These are phyloP conservation scores for Phialophora tarda DNA, from an alignment of 2,329 filamentous ascomycete species.

Conservation along the genomic window DNA sequence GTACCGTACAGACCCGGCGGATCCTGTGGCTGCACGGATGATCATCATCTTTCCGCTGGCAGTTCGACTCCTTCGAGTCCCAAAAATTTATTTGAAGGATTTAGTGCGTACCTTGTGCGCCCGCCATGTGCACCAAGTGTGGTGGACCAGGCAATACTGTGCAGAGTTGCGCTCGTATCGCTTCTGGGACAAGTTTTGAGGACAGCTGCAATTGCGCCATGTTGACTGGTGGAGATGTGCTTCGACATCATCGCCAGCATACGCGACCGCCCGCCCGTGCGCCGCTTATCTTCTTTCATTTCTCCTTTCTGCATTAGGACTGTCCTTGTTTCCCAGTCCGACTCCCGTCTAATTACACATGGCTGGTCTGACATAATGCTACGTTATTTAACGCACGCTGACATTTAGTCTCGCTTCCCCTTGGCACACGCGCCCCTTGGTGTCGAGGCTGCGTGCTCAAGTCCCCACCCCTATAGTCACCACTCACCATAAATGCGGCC, in stretches of 20 bases:
- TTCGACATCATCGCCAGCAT: slow-evolving; percentile 3
- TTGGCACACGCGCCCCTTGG: slow-evolving; percentile 6
- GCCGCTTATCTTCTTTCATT: neutral
- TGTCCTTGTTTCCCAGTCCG: neutral
- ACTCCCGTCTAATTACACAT: neutral
- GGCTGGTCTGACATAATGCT: slow-evolving; percentile 5
- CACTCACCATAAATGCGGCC: neutral
- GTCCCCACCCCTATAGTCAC: slow-evolving; percentile 7
- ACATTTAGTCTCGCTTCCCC: slow-evolving; percentile 1
- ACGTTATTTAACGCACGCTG: slow-evolving; percentile 9
- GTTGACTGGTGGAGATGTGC: neutral
- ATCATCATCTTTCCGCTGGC: neutral
- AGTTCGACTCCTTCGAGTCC: neutral
- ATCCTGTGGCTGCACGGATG: neutral
- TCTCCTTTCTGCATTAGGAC: neutral
- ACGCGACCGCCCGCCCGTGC: neutral
- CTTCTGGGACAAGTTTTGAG: neutral
- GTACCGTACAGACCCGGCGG: neutral
- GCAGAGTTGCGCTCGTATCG: neutral
- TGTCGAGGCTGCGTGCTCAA: slow-evolving; percentile 3
- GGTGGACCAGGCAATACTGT: neutral
- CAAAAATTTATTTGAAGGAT: too few relatives aligned
- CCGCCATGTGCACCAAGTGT: neutral
- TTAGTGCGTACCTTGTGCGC: too few relatives aligned
- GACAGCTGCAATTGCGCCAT: neutral